Percentiles rank a stretch among this genome's conserved stretches.
Evolutionary conservation across 176 grass and related monocot species (phyloP).

Genomic region (Zoysia japonica): DNA sequence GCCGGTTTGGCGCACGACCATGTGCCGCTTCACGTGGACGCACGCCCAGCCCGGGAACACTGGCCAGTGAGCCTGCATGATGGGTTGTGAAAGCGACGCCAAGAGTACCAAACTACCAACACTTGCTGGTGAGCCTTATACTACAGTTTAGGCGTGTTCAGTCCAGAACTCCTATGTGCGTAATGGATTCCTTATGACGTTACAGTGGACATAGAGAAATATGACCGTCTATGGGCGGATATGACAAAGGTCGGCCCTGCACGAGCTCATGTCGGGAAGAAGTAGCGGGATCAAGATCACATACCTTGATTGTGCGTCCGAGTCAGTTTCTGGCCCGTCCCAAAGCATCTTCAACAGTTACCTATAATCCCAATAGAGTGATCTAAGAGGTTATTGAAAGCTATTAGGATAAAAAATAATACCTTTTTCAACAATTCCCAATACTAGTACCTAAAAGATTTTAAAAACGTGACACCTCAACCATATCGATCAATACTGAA

Average conservation of each 20-base stretch:
- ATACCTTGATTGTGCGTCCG: not conserved
- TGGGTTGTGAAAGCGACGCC: not conserved
- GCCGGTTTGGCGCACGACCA: constrained; percentile 15
- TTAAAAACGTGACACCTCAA: too few species aligned
- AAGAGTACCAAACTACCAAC: not conserved
- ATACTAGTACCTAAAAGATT: too few species aligned
- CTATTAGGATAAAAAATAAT: too few species aligned
- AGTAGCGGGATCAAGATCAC: not conserved
- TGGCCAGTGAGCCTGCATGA: not conserved
- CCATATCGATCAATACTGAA: too few species aligned
- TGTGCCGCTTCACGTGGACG: constrained; percentile 42
- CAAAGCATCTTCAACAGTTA: not conserved
- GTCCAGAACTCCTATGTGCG: not conserved
- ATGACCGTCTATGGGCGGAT: not conserved
- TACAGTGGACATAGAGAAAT: not conserved
- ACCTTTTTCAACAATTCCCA: too few species aligned
- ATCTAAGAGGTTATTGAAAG: too few species aligned
- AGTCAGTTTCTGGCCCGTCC: not conserved
- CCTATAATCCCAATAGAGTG: too few species aligned
- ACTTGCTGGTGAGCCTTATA: not conserved
- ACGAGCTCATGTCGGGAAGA: constrained; percentile 7
- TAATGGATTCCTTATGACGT: too few species aligned
- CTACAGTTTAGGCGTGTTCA: not conserved
- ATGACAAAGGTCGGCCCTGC: not conserved
- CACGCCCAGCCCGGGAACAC: not conserved